Evolutionary conservation across 345 rosid genomes (phyloP), one percentile per base, ranked within the genome.

Genomic region (Reutealis trisperma): DNA sequence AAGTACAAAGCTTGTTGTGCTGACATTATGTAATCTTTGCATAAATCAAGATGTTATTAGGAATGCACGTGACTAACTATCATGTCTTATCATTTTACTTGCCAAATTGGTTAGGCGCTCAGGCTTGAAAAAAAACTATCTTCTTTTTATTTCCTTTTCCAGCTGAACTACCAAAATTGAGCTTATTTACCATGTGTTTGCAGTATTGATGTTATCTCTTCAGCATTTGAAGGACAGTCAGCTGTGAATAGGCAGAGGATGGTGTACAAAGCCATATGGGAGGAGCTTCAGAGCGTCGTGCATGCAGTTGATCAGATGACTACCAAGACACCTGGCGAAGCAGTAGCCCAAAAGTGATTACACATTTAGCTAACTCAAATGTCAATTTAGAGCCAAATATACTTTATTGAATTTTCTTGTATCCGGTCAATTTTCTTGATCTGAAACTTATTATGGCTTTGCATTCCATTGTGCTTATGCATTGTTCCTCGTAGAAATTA

Each of bases 251-350:
- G 98, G 79, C 99, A 95, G 85, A 89, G 99, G 83, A 95, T 95
- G 97, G 99, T 95, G 34, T 95, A 93, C 74, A 95, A 93, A 86
- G 98, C 96, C 62, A 93, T 95, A 78, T 93, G 99, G 99, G 99
- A 93, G 81, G 99, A 95, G 89, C 97, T 95, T 77, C 99, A 95
- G 84, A 95, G 76, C 82, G 90, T 93, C 0, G 97, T 95, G 72
- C 99, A 95, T 75, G 99, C 95, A 8, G 98, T 95, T 80, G 98
- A 95, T 79, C 91, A 87, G 85, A 95, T 95, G 99, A 95, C 92
- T 34, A 95, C 98, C 44, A 86, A 79, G 82, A 91, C 98, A 74
- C 98, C 99, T 11, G 71, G 84, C 0, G 98, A 95, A 89, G 91
- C 86, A 63, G 88, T 77, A 78, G 77, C 76, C 22, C 49, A 68